phyloP scores from a whole-genome alignment of 1,284 basidiomycete genomes.

The Leccinum ponderosum region DNA sequence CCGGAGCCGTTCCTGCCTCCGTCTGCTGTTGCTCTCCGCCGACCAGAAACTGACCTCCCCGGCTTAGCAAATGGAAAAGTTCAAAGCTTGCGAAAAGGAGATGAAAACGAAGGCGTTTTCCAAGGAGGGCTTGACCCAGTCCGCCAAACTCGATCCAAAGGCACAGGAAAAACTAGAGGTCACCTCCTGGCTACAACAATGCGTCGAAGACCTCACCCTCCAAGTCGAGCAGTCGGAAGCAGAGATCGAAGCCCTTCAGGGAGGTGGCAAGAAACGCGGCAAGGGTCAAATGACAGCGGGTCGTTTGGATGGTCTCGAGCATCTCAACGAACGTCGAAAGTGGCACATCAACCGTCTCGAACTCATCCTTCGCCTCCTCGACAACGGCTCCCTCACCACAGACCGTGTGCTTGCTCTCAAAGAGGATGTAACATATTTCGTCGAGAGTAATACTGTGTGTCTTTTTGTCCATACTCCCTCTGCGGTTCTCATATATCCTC shows the following conservation, averaged over 20 bases:
- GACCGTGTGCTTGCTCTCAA: constrained; percentile 86
- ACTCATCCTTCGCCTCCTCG: constrained; percentile 89
- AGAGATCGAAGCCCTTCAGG: constrained; percentile 89
- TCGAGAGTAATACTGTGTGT: constrained; percentile 92
- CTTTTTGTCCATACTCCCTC: constrained; percentile 11
- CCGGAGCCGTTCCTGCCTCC: constrained; percentile 4
- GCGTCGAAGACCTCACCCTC: constrained; percentile 90
- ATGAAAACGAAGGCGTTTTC: constrained; percentile 99
- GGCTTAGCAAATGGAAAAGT: constrained; percentile 98
- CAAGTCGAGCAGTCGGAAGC: constrained; percentile 96
- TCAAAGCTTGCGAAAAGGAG: constrained; percentile 99
- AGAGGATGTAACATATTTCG: constrained; percentile 97
- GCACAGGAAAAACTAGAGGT: constrained; percentile 96
- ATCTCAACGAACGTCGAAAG: constrained; percentile 89
- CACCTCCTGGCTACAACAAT: constrained; percentile 82
- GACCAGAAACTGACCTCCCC: constrained; percentile 9
- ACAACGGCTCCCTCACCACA: constrained; percentile 88
- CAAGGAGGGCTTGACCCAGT: constrained; percentile 96
- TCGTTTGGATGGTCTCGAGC: constrained; percentile 82
- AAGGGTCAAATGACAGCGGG: constrained; percentile 65
- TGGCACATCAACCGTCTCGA: constrained; percentile 97
- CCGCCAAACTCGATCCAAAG: constrained; percentile 93
- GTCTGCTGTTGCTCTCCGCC: constrained; percentile 2
- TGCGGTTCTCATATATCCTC: constrained; percentile 20
- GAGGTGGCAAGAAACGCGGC: constrained; percentile 81